These are phyloP conservation scores for Aureococcus anophagefferens DNA, from an alignment of 108 stramenopile genomes.

Conservation along the genomic window DNA sequence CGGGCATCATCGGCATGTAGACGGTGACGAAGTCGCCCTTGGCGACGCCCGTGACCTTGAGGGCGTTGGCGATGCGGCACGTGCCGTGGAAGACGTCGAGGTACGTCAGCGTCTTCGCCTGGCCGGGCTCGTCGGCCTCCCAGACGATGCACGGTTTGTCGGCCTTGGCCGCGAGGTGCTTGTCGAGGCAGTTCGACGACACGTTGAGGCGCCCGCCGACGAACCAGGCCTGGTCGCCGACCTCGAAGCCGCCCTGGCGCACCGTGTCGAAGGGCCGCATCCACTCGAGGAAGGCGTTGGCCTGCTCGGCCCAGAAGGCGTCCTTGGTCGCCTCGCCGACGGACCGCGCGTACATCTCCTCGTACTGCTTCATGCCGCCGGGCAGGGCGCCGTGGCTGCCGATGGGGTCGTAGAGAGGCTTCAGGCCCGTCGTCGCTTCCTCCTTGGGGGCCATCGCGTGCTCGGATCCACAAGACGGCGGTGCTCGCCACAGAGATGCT, in stretches of 20 bases:
- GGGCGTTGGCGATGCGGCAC: slow-evolving; percentile 77
- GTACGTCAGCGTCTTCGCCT: slow-evolving; percentile 61
- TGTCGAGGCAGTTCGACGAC: slow-evolving; percentile 41
- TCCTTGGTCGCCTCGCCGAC: neutral
- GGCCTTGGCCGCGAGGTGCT: slow-evolving; percentile 36
- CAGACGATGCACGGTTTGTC: slow-evolving; percentile 67
- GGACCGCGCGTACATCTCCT: slow-evolving; percentile 10
- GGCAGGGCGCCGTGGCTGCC: slow-evolving; percentile 2
- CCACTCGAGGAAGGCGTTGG: neutral
- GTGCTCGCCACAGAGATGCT: no score
- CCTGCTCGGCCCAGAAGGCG: slow-evolving; percentile 6
- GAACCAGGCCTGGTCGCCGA: slow-evolving; percentile 52
- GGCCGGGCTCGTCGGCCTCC: slow-evolving; percentile 76
- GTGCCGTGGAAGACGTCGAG: slow-evolving; percentile 56
- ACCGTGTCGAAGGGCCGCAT: neutral
- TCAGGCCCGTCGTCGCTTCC: no score
- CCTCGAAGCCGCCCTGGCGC: slow-evolving; percentile 1
- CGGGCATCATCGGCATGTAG: slow-evolving; percentile 99
- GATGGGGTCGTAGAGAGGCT: neutral
- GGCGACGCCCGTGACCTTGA: slow-evolving; percentile 57
- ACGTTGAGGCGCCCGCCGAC: slow-evolving; percentile 49
- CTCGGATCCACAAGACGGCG: no score
- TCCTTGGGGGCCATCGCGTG: no score
- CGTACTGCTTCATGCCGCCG: slow-evolving; percentile 7
- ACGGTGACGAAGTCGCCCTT: slow-evolving; percentile 90